Conservation (phyloP, 805 yeast species). For the Helenozyma rhizophorensis region DNA sequence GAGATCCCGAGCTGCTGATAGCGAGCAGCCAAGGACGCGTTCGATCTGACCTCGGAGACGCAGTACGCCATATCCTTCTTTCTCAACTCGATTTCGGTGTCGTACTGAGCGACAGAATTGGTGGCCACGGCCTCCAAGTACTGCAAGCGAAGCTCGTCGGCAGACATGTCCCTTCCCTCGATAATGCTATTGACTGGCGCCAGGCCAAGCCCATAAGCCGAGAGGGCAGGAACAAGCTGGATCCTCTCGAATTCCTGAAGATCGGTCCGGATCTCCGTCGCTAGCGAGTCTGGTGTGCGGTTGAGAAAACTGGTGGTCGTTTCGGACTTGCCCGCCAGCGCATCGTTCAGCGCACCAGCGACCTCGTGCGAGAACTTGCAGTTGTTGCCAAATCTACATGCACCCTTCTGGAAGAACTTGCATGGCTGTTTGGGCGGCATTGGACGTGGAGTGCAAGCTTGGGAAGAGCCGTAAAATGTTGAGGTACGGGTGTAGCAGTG, state of each 20-base stretch:
- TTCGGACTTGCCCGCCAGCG: too few species aligned
- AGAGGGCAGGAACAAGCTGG: slow-evolving; percentile 29
- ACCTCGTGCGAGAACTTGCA: slow-evolving; percentile 23
- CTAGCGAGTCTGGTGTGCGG: slow-evolving; percentile 8
- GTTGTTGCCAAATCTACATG: slow-evolving; percentile 24
- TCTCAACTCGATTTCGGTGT: slow-evolving; percentile 31
- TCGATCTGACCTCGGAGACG: slow-evolving; percentile 29
- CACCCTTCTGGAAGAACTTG: slow-evolving; percentile 21
- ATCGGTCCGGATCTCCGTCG: slow-evolving; percentile 20
- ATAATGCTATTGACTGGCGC: slow-evolving; percentile 50
- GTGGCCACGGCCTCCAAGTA: slow-evolving; percentile 38
- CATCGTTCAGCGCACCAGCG: not conserved
- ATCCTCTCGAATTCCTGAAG: slow-evolving; percentile 19
- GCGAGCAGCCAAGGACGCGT: slow-evolving; percentile 50
- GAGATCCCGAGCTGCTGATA: slow-evolving; percentile 38
- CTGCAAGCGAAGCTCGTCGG: slow-evolving; percentile 49
- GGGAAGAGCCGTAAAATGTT: not conserved
- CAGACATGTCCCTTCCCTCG: slow-evolving; percentile 48
- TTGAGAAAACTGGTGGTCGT: slow-evolving; percentile 7
- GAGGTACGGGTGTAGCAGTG: slow-evolving; percentile 9
- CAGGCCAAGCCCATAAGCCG: slow-evolving; percentile 45
- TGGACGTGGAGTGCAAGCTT: not conserved
- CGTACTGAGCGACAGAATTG: slow-evolving; percentile 35
- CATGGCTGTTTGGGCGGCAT: slow-evolving; percentile 12
- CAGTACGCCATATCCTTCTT: slow-evolving; percentile 15